Conservation (phyloP, 2,329 filamentous ascomycete species). For the Seiridium unicorne region DNA sequence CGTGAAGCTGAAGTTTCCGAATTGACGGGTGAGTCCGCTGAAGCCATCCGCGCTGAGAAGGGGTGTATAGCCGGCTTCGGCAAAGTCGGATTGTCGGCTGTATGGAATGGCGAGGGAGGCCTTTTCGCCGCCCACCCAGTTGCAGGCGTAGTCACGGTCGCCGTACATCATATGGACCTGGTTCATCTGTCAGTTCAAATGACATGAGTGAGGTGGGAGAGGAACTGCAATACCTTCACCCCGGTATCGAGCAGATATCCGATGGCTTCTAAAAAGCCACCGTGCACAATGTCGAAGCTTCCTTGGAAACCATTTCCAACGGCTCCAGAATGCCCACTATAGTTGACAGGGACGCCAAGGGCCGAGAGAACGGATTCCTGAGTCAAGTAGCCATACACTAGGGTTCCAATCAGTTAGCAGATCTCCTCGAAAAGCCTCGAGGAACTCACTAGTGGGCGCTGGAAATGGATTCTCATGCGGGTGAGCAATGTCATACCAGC, state of each 20-base stretch:
- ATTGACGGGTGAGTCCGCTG: conserved; percentile 53
- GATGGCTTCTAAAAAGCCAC: conserved; percentile 41
- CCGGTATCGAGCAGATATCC: conserved; percentile 54
- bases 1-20: not conserved
- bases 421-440: too few relatives aligned
- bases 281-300: conserved; percentile 28
- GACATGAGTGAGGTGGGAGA: not conserved
- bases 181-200: not conserved
- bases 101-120: conserved; percentile 48
- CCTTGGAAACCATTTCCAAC: conserved; percentile 43
- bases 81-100: conserved; percentile 40
- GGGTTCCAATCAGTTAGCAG: too few relatives aligned
- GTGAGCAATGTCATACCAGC: conserved; percentile 24
- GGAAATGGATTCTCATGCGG: conserved; percentile 51
- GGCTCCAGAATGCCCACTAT: conserved; percentile 40
- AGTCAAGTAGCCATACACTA: conserved; percentile 49
- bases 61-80: conserved; percentile 60
- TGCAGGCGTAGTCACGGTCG: conserved; percentile 56
- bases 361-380: conserved; percentile 54
- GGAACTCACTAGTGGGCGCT: conserved; percentile 36
- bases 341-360: conserved; percentile 61
- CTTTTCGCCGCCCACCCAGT: conserved; percentile 56
- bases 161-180: conserved; percentile 49
- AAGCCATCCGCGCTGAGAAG: conserved; percentile 59
- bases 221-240: conserved; percentile 45